Conservation (phyloP, 129 eudicot species). For the Lonicera japonica region DNA sequence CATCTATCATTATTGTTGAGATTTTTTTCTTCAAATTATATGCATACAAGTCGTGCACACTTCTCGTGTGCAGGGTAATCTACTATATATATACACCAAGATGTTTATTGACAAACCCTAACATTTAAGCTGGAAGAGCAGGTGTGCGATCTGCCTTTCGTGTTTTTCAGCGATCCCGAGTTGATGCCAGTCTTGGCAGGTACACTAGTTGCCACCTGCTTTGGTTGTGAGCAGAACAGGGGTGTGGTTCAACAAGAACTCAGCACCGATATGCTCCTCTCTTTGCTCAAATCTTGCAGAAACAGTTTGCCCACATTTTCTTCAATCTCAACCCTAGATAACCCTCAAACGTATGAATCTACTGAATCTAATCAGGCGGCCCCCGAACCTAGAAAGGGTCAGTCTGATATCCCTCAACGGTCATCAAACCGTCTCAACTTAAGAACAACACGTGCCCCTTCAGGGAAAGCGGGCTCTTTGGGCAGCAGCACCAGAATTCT, state of each 20-base stretch:
- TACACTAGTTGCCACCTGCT: constrained; percentile 82
- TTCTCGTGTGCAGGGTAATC: too few relatives aligned
- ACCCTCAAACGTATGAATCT: constrained; percentile 26
- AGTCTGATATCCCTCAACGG: constrained; percentile 37
- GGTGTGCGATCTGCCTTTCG: constrained; percentile 96
- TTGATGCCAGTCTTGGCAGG: constrained; percentile 87
- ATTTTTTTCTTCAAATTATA: too few relatives aligned
- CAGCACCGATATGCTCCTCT: constrained; percentile 87
- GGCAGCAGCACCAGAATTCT: constrained; percentile 35
- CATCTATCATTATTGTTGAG: too few relatives aligned
- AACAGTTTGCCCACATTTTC: constrained; percentile 25
- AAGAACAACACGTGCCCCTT: constrained; percentile 36
- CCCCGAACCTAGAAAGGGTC: constrained; percentile 48
- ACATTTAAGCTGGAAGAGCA: constrained; percentile 29
- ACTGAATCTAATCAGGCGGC: constrained; percentile 45
- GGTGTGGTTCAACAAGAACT: constrained; percentile 95
- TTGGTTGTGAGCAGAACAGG: constrained; percentile 85
- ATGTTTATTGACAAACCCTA: constrained; percentile 1
- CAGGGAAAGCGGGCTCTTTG: constrained; percentile 34
- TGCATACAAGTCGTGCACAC: too few relatives aligned
- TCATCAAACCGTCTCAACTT: constrained; percentile 28
- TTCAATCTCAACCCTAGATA: constrained; percentile 12
- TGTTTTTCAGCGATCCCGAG: constrained; percentile 90
- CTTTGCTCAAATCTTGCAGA: constrained; percentile 74
- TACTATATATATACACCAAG: background rate